These are phyloP conservation scores for Phaeosphaeriaceae sp. DNA, from an alignment of 2,329 filamentous ascomycete genomes.

Conservation along the genomic window DNA sequence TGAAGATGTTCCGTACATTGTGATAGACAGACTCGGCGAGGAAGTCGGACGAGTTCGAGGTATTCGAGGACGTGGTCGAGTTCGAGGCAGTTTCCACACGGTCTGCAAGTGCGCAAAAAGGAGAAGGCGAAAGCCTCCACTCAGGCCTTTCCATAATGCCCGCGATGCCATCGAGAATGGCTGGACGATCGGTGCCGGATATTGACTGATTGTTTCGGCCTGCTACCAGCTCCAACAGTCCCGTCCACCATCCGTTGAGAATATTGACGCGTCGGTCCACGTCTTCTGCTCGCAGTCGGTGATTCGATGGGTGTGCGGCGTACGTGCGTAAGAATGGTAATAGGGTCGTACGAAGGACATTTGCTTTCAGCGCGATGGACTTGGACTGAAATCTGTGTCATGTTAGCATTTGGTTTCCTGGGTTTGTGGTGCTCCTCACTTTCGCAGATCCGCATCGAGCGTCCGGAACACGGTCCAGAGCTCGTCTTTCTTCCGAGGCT, in stretches of 20 bases:
- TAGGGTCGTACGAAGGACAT: conserved; percentile 74
- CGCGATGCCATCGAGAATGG: conserved; percentile 78
- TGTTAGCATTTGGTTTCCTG: conserved; percentile 9
- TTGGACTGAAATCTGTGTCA: conserved; percentile 72
- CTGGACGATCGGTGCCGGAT: conserved; percentile 82
- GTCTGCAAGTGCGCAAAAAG: conserved; percentile 69
- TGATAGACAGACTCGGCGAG: conserved; percentile 80
- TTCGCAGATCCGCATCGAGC: conserved; percentile 74
- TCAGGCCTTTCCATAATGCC: conserved; percentile 88
- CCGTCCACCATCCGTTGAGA: conserved; percentile 90
- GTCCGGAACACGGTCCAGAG: conserved; percentile 73
- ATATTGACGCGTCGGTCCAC: conserved; percentile 81
- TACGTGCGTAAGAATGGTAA: conserved; percentile 80
- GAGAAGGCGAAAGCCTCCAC: conserved; percentile 78
- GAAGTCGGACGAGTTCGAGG: conserved; percentile 70
- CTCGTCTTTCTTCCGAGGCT: conserved; percentile 69
- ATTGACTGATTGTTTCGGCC: conserved; percentile 78
- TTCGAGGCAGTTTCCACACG: conserved; percentile 57
- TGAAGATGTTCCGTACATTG: conserved; percentile 87
- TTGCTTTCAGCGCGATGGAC: conserved; percentile 76
- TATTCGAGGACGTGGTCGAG: conserved; percentile 64
- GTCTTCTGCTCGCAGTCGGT: conserved; percentile 76
- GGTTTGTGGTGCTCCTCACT: conserved; percentile 53
- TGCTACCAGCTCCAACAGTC: conserved; percentile 81
- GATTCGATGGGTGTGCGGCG: conserved; percentile 71